Base-by-base conservation (phyloP, 352 stramenopile genomes). In the Phytopythium ostracodes region DNA sequence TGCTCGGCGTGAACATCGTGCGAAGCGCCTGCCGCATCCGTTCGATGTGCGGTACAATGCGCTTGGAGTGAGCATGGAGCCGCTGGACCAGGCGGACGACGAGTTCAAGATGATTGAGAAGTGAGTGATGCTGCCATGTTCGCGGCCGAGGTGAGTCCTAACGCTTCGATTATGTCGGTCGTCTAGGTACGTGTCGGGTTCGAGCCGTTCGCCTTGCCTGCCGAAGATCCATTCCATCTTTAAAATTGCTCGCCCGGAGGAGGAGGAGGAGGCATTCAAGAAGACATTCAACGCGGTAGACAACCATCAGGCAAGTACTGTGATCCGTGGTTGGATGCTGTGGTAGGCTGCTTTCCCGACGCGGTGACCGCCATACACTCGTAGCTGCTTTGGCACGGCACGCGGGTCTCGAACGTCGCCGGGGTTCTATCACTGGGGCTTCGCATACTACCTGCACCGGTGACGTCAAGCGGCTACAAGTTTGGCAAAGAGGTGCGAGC, bases 361-460 rank as follows among this genome's bases (percentile, higher is more conserved):
- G 11, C 15, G 42, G 3, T n/a, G 46, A 7, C 12, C 25, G 22
- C 4, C n/a, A 20, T 50, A n/a, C 10, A 18, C 36, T 46, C 33
- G 4, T 40, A 79, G 75, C 58, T 89, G 12, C 59, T 89, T 25
- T 89, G 80, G 80, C 80, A 89, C 44, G 80, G 80, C 18, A 84
- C 74, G 1, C 72, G 74, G 6, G 56, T 79, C n/a, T 79, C 75
- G 35, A 93, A 92, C 43, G 76, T 88, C 22, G 67, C 84, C n/a
- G 84, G 82, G 33, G 89, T 93, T 59, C 49, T 94, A 4, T 83
- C 73, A 1, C 70, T 89, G 50, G 84, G 81, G 6, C 64, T 94
- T 11, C 80, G 80, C 4, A 81, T 93, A 33, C 80, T 84, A 33
- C 84, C 86, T 2, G 79, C 81, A 2, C 81, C 91, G 56, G 81